phyloP scores from a whole-genome alignment of 805 yeast species.

The Torulaspora gathmanii region DNA sequence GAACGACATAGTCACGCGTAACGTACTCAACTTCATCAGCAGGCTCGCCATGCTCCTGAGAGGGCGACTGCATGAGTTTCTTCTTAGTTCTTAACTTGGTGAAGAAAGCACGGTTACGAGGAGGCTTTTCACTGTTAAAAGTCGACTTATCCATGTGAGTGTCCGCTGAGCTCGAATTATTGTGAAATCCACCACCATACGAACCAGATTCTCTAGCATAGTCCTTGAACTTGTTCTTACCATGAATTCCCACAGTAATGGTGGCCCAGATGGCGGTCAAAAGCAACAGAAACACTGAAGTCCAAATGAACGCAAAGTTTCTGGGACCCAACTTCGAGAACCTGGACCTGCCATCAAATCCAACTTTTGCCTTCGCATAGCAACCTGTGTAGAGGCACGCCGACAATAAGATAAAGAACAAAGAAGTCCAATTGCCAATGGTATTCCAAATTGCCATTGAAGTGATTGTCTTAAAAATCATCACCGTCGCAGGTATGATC shows the following conservation, averaged over 20 bases:
- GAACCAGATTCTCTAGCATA: conserved; percentile 2
- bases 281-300: conserved; percentile 12
- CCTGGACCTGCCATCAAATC: conserved; percentile 43
- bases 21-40: conserved; percentile 12
- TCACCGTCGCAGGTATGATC: conserved; percentile 37
- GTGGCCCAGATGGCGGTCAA: conserved; percentile 24
- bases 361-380: conserved; percentile 49
- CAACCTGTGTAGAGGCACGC: conserved; percentile 51
- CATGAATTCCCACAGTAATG: conserved; percentile 10
- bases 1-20: conserved; percentile 9
- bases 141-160: conserved; percentile 20
- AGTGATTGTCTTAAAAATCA: conserved; percentile 21
- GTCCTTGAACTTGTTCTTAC: conserved; percentile 7
- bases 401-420: conserved; percentile 43
- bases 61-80: conserved; percentile 1
- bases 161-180: conserved; percentile 15
- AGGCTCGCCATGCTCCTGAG: conserved; percentile 6
- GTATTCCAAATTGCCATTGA: conserved; percentile 22
- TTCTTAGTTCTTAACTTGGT: conserved; percentile 15
- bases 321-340: conserved; percentile 44
- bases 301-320: conserved; percentile 62
- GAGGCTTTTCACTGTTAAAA: conserved; percentile 12
- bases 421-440: conserved; percentile 34
- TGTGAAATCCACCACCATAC: conserved; percentile 1
- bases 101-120: conserved; percentile 9